A percentile compares a stretch with the other conserved stretches of the same genome.
These are phyloP conservation scores for Piper betle DNA, from an alignment of 164 flowering plant genomes.

Conservation along the genomic window DNA sequence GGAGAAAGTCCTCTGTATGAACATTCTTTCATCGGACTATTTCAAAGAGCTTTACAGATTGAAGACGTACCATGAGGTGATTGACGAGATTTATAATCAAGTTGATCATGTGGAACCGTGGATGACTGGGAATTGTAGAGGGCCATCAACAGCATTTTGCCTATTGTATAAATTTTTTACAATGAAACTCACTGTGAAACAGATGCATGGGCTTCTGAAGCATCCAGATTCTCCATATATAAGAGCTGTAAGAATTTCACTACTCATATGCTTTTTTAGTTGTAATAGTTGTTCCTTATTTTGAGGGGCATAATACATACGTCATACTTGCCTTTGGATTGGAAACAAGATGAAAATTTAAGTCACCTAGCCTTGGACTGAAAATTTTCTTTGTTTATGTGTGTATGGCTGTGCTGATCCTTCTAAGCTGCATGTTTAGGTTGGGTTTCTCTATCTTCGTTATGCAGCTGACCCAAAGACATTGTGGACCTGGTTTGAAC, in stretches of 20 bases:
- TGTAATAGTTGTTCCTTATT: too few relatives aligned
- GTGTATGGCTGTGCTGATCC: neutral
- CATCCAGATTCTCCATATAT: conserved; percentile 94
- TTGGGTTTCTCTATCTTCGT: conserved; percentile 86
- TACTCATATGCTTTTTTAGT: too few relatives aligned
- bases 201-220: conserved; percentile 86
- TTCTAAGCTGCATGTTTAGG: conserved; percentile 26
- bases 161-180: conserved; percentile 93
- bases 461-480: conserved; percentile 95
- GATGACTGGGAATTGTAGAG: conserved; percentile 99
- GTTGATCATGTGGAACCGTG: conserved; percentile 98
- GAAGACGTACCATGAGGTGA: conserved; percentile 93
- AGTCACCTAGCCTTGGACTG: too few relatives aligned
- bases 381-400: too few relatives aligned
- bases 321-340: too few relatives aligned
- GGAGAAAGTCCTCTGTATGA: conserved; percentile 93
- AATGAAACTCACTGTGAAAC: conserved; percentile 94
- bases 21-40: conserved; percentile 92
- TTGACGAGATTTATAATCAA: conserved; percentile 94
- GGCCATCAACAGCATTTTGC: conserved; percentile 92
- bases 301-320: too few relatives aligned
- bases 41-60: conserved; percentile 84
- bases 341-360: too few relatives aligned
- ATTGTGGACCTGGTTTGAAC: conserved; percentile 85
- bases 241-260: conserved; percentile 59